phyloP scores from a whole-genome alignment of 768 basidiomycete genomes.

The Tephrocybe sp. region DNA sequence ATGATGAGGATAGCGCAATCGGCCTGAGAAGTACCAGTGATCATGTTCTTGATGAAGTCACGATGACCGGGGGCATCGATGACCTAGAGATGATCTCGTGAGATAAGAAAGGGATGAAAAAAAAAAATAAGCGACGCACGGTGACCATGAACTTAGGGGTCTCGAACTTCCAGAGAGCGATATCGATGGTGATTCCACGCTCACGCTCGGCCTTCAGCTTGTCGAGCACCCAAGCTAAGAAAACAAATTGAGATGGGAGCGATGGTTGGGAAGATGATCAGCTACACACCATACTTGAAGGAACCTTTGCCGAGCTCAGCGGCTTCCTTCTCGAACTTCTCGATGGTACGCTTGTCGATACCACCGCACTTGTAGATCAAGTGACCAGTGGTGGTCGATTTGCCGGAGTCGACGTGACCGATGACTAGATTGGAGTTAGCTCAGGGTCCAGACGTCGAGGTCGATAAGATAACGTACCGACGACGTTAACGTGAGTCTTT shows the following conservation, averaged over 20 bases:
- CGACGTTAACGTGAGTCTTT: slow-evolving; percentile 96
- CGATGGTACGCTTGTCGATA: slow-evolving; percentile 99
- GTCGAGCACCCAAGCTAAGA: slow-evolving; percentile 97
- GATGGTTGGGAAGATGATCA: slow-evolving; percentile 8
- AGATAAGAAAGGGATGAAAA: slow-evolving; percentile 13
- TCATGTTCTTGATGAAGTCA: slow-evolving; percentile 99
- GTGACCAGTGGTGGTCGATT: slow-evolving; percentile 99
- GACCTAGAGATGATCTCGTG: slow-evolving; percentile 52
- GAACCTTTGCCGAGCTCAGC: slow-evolving; percentile 99
- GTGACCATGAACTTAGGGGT: slow-evolving; percentile 96
- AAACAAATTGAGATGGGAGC: slow-evolving; percentile 19
- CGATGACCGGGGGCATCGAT: slow-evolving; percentile 99
- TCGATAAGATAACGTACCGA: slow-evolving; percentile 62
- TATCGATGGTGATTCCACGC: slow-evolving; percentile 99
- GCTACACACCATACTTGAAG: slow-evolving; percentile 87
- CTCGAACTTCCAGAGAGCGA: slow-evolving; percentile 99
- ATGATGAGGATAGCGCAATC: slow-evolving; percentile 99
- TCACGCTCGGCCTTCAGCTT: slow-evolving; percentile 99
- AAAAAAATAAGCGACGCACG: slow-evolving; percentile 43
- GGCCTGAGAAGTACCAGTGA: slow-evolving; percentile 99
- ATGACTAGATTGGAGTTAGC: slow-evolving; percentile 63
- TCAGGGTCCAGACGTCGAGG: slow-evolving; percentile 20
- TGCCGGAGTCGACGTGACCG: slow-evolving; percentile 99
- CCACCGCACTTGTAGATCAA: slow-evolving; percentile 99
- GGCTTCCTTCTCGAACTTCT: slow-evolving; percentile 99